phyloP scores from a whole-genome alignment of 2,329 filamentous ascomycete species.

The Dactylellina drechsleri region DNA sequence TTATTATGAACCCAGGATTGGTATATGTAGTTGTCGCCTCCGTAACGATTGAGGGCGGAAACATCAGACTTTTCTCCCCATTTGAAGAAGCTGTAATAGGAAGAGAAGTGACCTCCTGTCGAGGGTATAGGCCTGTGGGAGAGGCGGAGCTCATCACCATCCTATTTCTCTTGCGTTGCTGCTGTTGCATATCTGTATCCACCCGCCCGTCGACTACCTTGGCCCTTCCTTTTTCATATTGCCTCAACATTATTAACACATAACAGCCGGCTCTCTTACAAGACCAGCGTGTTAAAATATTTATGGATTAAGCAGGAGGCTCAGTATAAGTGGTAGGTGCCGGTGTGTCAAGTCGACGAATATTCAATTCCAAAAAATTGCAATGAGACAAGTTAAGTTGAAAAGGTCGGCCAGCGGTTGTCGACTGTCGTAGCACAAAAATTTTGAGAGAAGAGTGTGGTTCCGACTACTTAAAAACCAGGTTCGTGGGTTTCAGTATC shows the following conservation, averaged over 20 bases:
- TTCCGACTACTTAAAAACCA: constrained; percentile 11
- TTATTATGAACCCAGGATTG: constrained; percentile 44
- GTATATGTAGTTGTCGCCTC: constrained; percentile 51
- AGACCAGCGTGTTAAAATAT: constrained; percentile 6
- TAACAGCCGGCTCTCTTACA: constrained; percentile 14
- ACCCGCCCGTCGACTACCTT: background rate
- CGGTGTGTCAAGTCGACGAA: constrained; percentile 23
- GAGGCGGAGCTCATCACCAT: constrained; percentile 2
- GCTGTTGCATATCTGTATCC: constrained; percentile 43
- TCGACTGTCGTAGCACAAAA: too few relatives aligned
- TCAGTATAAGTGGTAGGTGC: constrained; percentile 1
- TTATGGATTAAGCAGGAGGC: constrained; percentile 6
- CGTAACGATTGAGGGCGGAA: constrained; percentile 28
- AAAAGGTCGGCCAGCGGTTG: too few relatives aligned
- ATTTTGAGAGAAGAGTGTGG: constrained; percentile 10
- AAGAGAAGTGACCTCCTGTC: constrained; percentile 27
- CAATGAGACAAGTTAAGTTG: constrained; percentile 25
- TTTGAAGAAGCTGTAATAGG: constrained; percentile 6
- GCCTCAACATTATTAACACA: constrained; percentile 44
- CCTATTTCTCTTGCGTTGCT: constrained; percentile 36
- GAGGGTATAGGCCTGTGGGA: constrained; percentile 11
- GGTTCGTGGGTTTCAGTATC: constrained; percentile 27
- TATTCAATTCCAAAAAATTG: constrained; percentile 6
- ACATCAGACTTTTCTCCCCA: constrained; percentile 14
- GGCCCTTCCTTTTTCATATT: constrained; percentile 37